phyloP scores from a whole-genome alignment of 768 basidiomycete species.

The Chalciporus sphaerocephalus region DNA sequence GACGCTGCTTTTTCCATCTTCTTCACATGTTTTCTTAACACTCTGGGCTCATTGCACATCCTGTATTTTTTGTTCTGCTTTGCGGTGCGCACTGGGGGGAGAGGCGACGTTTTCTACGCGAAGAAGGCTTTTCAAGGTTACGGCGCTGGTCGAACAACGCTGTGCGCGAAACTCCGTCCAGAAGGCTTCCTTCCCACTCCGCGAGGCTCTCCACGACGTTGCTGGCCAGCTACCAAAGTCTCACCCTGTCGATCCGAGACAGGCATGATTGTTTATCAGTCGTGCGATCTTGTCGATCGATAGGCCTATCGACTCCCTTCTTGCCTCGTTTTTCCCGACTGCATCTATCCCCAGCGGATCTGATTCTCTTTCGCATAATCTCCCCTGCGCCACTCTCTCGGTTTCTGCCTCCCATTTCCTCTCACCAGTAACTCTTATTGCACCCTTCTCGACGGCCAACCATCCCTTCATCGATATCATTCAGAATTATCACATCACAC shows the following conservation, averaged over 20 bases:
- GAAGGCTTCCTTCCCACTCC: constrained; percentile 14
- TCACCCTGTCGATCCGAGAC: constrained; percentile 33
- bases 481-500: constrained; percentile 13
- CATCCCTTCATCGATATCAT: constrained; percentile 24
- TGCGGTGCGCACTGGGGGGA: constrained; percentile 24
- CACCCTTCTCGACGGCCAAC: constrained; percentile 24
- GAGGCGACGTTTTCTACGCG: constrained; percentile 14
- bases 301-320: constrained; percentile 31
- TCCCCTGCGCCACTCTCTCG: constrained; percentile 19
- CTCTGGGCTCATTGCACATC: constrained; percentile 31
- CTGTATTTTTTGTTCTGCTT: constrained; percentile 33
- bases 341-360: constrained; percentile 28
- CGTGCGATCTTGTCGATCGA: constrained; percentile 45
- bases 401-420: constrained; percentile 12
- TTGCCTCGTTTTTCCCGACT: constrained; percentile 21
- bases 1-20: constrained; percentile 35
- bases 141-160: constrained; percentile 35
- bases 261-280: constrained; percentile 24
- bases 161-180: constrained; percentile 26
- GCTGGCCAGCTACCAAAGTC: constrained; percentile 33
- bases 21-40: constrained; percentile 28
- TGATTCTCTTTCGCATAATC: constrained; percentile 23
- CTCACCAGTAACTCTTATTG: constrained; percentile 19
- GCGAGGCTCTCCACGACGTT: constrained; percentile 34
- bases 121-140: constrained; percentile 24